Evolutionary conservation across 805 yeast genomes (phyloP).

Genomic region (Cyberlindnera euphorbiiphila): DNA sequence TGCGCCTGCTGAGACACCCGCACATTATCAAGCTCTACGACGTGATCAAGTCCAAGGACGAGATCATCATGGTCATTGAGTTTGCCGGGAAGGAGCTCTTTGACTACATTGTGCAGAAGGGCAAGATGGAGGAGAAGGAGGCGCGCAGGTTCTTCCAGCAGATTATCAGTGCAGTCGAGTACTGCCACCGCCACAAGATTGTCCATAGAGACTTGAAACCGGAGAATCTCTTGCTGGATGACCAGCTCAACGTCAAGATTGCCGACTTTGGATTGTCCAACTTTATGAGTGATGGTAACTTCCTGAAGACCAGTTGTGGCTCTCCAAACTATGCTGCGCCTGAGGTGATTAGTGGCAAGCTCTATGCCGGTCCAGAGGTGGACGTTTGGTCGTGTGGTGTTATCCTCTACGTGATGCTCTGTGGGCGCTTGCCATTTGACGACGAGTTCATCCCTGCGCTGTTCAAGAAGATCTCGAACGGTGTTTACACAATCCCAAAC

Average conservation of each 20-base stretch:
- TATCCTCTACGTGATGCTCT: slow-evolving; percentile 88
- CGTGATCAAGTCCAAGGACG: slow-evolving; percentile 92
- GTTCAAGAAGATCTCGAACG: slow-evolving; percentile 88
- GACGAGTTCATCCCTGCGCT: slow-evolving; percentile 94
- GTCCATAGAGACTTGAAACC: slow-evolving; percentile 97
- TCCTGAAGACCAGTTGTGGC: slow-evolving; percentile 91
- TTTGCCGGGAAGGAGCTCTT: slow-evolving; percentile 95
- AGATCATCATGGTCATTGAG: slow-evolving; percentile 95
- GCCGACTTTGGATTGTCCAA: slow-evolving; percentile 95
- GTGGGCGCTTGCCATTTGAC: slow-evolving; percentile 94
- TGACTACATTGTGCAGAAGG: slow-evolving; percentile 92
- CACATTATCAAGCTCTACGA: slow-evolving; percentile 94
- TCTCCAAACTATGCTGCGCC: slow-evolving; percentile 98
- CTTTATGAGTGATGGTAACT: slow-evolving; percentile 97
- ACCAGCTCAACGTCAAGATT: slow-evolving; percentile 85
- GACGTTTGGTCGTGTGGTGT: slow-evolving; percentile 99
- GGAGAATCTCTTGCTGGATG: slow-evolving; percentile 86
- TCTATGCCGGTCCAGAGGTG: slow-evolving; percentile 97
- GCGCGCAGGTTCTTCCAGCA: slow-evolving; percentile 94
- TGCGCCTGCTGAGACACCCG: slow-evolving; percentile 86
- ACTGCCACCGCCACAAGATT: slow-evolving; percentile 93
- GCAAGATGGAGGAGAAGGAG: slow-evolving; percentile 87
- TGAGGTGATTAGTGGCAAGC: slow-evolving; percentile 89
- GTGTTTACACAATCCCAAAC: slow-evolving; percentile 87
- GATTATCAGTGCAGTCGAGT: slow-evolving; percentile 93